Evolutionary conservation across 2,329 filamentous ascomycete genomes (phyloP).

Genomic region (Parastagonospora avenae): DNA sequence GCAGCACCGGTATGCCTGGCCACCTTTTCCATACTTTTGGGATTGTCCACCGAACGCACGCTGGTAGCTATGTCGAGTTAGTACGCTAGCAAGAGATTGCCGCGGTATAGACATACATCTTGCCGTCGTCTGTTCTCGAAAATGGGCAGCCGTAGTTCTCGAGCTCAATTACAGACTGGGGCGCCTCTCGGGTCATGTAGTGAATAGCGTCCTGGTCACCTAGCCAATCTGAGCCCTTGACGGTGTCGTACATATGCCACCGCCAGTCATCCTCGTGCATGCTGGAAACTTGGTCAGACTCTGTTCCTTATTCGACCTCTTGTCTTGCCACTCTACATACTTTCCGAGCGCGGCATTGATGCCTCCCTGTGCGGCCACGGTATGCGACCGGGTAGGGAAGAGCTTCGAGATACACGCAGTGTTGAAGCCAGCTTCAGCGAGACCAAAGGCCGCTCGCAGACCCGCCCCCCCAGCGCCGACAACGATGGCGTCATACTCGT

Average conservation of each 20-base stretch:
- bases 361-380: slow-evolving; percentile 75
- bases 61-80: slow-evolving; percentile 71
- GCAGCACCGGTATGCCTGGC: slow-evolving; percentile 96
- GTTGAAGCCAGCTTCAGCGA: slow-evolving; percentile 88
- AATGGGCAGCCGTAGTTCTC: slow-evolving; percentile 98
- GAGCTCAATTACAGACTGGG: slow-evolving; percentile 88
- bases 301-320: not conserved
- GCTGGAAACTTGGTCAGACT: slow-evolving; percentile 43
- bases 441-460: slow-evolving; percentile 81
- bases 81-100: not conserved
- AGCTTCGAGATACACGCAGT: slow-evolving; percentile 86
- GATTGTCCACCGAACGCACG: slow-evolving; percentile 98
- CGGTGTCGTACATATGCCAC: slow-evolving; percentile 99
- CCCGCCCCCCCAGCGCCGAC: slow-evolving; percentile 84
- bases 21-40: slow-evolving; percentile 92
- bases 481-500: slow-evolving; percentile 98
- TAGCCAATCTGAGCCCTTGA: slow-evolving; percentile 97
- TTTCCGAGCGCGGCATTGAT: slow-evolving; percentile 90
- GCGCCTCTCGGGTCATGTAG: slow-evolving; percentile 97
- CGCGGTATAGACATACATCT: slow-evolving; percentile 64
- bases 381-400: slow-evolving; percentile 84
- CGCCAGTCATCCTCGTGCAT: slow-evolving; percentile 99
- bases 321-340: slow-evolving; percentile 34
- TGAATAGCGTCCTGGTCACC: slow-evolving; percentile 97
- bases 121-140: slow-evolving; percentile 93